A percentile compares a stretch with the other conserved stretches of the same genome.
These are phyloP conservation scores for Paxillus ammoniavirescens DNA, from an alignment of 768 basidiomycete genomes.

Conservation along the genomic window DNA sequence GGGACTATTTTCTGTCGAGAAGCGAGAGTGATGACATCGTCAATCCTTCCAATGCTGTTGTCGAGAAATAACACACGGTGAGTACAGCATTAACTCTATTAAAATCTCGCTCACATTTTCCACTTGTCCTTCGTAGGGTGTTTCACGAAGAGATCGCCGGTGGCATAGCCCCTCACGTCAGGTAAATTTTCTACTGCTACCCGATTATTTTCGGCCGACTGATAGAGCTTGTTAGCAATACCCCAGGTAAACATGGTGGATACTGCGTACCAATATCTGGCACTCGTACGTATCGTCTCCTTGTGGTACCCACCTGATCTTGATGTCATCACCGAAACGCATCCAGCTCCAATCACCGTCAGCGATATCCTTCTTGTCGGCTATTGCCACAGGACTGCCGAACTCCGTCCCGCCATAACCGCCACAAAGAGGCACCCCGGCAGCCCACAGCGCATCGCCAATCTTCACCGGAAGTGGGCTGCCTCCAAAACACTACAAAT, in stretches of 20 bases:
- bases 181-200: constrained; percentile 31
- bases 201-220: constrained; percentile 3
- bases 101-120: neutral
- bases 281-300: constrained; percentile 34
- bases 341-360: constrained; percentile 18
- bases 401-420: constrained; percentile 23
- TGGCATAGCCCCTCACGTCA: constrained; percentile 35
- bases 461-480: constrained; percentile 11
- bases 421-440: constrained; percentile 10
- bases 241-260: too few species aligned
- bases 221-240: too few species aligned
- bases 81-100: too few species aligned
- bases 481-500: constrained; percentile 10
- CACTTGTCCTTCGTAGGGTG: constrained; percentile 39
- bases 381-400: constrained; percentile 3
- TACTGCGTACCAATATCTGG: constrained; percentile 30
- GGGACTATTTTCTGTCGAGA: constrained; percentile 35
- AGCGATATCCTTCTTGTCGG: constrained; percentile 4
- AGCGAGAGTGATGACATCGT: constrained; percentile 31
- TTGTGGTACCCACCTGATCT: constrained; percentile 28
- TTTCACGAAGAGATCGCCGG: constrained; percentile 40
- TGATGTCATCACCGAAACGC: neutral
- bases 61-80: too few species aligned
- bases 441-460: constrained; percentile 11
- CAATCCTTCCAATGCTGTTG: constrained; percentile 35